Base-by-base conservation (phyloP, 768 basidiomycete genomes). In the Cyclocybe cylindracea region DNA sequence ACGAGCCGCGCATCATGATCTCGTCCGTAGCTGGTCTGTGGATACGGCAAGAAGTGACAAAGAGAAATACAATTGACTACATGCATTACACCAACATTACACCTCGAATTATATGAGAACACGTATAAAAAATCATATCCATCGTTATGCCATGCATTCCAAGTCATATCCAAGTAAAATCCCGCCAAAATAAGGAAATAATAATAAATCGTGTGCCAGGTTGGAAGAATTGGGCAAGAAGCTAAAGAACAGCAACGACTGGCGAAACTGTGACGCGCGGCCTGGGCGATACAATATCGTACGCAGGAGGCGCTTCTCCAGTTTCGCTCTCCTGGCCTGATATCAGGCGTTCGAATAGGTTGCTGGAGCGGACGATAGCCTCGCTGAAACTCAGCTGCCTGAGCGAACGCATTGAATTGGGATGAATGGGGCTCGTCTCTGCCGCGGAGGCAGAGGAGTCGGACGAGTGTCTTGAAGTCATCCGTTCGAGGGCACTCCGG, bases 251-350 rank as follows among this genome's bases (percentile, higher is more conserved):
- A 24, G 24, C 24, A 24, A 24, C 24, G 5, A 3, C 24, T 24
- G 24, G 24, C 24, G 24, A 24, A 39, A 39, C 24, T 5, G 41
- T 31, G 13, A 37, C 52, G 24, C 11, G 18, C 19, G 7, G 38
- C 18, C 10, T n/a, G 5, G 56, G 29, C 16, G 52, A 35, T 14
- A 51, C 51, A 33, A 43, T 64, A 36, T 72, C 72, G 64, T 94
- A 94, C n/a, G 83, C 74, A 3, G 95, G 95, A 0, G 95, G 94
- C 7, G 80, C 79, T 66, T 97, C 94, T 6, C 94, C 94, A 11
- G 76, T 74, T 61, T 89, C 86, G 42, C 79, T 88, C 66, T 89
- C 89, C 65, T 87, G 85, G 18, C 95, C 94, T 9, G 88, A 81
- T 36, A 97, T 78, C 14, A 97, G 78, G 19, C 87, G 78, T 64